Evolutionary conservation across 2,329 filamentous ascomycete species (phyloP), one percentile per base, ranked within the genome.

Genomic region (Orbilia oligospora): DNA sequence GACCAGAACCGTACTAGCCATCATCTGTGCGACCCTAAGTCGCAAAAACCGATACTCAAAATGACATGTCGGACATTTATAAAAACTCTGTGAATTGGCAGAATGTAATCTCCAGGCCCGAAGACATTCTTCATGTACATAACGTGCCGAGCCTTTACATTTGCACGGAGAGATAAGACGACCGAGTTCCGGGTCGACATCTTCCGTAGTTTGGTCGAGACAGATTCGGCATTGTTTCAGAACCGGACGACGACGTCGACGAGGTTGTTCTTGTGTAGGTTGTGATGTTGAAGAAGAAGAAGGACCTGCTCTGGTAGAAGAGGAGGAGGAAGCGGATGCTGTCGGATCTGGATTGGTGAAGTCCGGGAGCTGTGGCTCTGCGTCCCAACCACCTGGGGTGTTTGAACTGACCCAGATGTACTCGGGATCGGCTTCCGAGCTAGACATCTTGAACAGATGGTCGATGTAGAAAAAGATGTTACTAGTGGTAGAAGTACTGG

Each of bases 101-200:
- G 93, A 90, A 51, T 92, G 88, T 80, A 91, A 88, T 81, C 96
- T 90, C 93, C 94, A 98, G 10, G 89, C 87, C 82, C 92, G 90
- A 61, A 99, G 87, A 83, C 96, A 99, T 33, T 90, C 92, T 84
- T 97, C 93, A 84, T 99, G 96, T 24, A 98, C 94, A 85, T 97
- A 97, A 85, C 93, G 93, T 81, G 95, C 93, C 46, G 92, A 93
- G 66, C 96, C 96, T 86, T 93, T 97, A 88, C 96, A 99, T 85
- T 91, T 90, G 87, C 96, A 99, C 41, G 96, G 96, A 68, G 92
- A 92, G 81, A 98, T 89, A 30, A 99, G 87, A 64, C 93, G 91
- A 46, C 93, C 93, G 33, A 91, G 88, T 80, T 91, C 88, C 5
- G 90, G 88, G 80, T 93, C 92, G 89, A 75, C 86, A n/a, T 80